Evolutionary conservation across 2,329 filamentous ascomycete genomes (phyloP), one percentile per base, ranked within the genome.

Genomic region (Exophiala bonariae): DNA sequence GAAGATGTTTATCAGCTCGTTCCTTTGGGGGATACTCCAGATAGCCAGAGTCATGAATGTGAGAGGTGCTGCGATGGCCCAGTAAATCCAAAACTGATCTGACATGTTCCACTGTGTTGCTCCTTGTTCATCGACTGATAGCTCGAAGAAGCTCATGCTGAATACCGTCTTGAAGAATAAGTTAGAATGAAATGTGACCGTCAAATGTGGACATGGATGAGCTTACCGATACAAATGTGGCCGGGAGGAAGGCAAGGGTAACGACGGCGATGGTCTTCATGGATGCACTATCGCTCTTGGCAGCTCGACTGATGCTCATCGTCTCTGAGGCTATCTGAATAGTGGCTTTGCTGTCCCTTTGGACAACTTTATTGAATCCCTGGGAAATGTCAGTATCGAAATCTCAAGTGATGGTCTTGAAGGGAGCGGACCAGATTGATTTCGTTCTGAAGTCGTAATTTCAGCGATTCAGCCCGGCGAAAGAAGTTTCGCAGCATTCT

Each of bases 181-280:
- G 63, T 48, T 58, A 61, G 2, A 60, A 62, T 3, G 66, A 47
- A n/a, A 22, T 18, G 7, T 40, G 64, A 66, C 0, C 60, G 36
- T 49, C 61, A 46, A 39, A 59, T 62, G 3, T 65, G 54, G 4
- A 63, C 30, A 1, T 60, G 59, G 13, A 65, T 57, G 3, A 58
- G 61, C 52, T 61, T 62, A 63, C 67, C 61, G 63, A 67, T 3
- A 68, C 64, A 49, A 69, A 68, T 3, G 65, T 68, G 8, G 63
- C 64, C 2, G 66, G 66, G 11, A 69, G 58, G 37, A 64, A 67
- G 1, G 68, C 23, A 3, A 69, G 49, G 0, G 63, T 67, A 5
- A 67, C 61, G 7, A 65, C 51, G 3, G 64, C 61, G 34, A 68
- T 60, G n/a, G 65, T 66, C 2, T 65, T 60, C 62, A 68, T 65